Evolutionary conservation across 352 stramenopile genomes (phyloP), one percentile per base, ranked within the genome.

Genomic region (Blastocystis sp.): DNA sequence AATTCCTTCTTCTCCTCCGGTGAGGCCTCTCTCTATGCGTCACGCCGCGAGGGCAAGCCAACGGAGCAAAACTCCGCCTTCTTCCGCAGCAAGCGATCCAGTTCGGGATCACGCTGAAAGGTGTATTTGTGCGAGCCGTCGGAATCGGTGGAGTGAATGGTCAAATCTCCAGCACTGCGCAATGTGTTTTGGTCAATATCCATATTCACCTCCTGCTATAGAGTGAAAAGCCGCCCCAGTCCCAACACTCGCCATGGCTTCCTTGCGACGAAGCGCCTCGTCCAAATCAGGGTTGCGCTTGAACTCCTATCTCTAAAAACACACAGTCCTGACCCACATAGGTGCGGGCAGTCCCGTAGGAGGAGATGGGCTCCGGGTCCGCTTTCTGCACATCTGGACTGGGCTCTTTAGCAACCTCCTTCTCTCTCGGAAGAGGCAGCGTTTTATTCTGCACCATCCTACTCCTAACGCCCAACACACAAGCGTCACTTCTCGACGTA

Each of bases 201-300:
- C 28, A 34, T 34, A 34, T 34, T 34, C 28, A 34, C 28, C 28
- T 34, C 28, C 28, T 34, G 28, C 28, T 34, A 34, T 34, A 34
- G 28, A 34, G 28, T 34, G 28, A 34, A 34, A 34, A 34, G 28
- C 28, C 28, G 28, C 28, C 28, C 28, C 28, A 34, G 28, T 34
- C 28, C 28, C 28, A 34, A 34, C 28, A 34, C 28, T 34, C 28
- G 28, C 64, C 34, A 71, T 28, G 21, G 17, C 48, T 14, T 38
- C 23, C 64, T 71, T 23, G 9, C 64, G 64, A n/a, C 48, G 34
- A 52, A 71, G 43, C 40, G 43, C 43, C 14, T 38, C 64, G 23
- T 71, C 64, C 43, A 71, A 14, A 52, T 71, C 64, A 9, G 64
- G 64, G 43, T 71, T 43, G 2, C 64, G 64, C 43, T 71, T 71